phyloP scores from a whole-genome alignment of 1,139 yeast genomes.

The Schizosaccharomyces versatilis region DNA sequence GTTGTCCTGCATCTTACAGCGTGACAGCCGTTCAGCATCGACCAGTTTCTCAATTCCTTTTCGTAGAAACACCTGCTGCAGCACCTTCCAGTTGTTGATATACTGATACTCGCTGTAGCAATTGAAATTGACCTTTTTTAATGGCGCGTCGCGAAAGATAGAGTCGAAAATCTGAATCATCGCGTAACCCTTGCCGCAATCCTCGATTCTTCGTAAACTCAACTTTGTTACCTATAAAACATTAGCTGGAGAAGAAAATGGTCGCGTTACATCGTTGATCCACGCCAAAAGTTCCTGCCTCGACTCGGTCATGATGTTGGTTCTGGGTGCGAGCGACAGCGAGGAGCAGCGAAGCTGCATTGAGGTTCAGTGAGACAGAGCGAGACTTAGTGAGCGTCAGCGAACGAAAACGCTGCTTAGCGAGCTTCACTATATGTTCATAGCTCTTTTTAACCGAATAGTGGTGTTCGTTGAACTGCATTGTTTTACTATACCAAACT shows the following conservation, averaged over 20 bases:
- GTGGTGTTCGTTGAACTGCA: no score
- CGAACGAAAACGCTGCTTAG: no score
- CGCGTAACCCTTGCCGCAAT: slow-evolving; percentile 76
- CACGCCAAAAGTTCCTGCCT: slow-evolving; percentile 67
- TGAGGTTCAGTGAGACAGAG: neutral
- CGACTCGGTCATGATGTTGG: slow-evolving; percentile 34
- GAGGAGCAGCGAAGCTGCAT: neutral
- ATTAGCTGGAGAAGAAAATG: neutral
- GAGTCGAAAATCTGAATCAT: neutral
- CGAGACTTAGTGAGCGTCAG: no score
- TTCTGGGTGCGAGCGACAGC: neutral
- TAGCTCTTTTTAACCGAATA: no score
- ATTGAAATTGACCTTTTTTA: slow-evolving; percentile 24
- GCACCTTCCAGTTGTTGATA: slow-evolving; percentile 57
- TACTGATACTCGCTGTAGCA: slow-evolving; percentile 56
- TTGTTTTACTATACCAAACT: no score
- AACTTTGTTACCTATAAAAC: slow-evolving; percentile 17
- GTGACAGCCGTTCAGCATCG: slow-evolving; percentile 60
- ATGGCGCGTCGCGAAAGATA: slow-evolving; percentile 5
- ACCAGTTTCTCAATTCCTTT: slow-evolving; percentile 54
- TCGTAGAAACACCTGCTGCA: slow-evolving; percentile 53
- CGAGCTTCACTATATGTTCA: no score
- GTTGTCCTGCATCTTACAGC: slow-evolving; percentile 83
- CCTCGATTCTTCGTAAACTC: slow-evolving; percentile 58
- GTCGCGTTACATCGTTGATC: slow-evolving; percentile 46